phyloP scores from a whole-genome alignment of 2,329 filamentous ascomycete species.

The Teratosphaeria destructans region DNA sequence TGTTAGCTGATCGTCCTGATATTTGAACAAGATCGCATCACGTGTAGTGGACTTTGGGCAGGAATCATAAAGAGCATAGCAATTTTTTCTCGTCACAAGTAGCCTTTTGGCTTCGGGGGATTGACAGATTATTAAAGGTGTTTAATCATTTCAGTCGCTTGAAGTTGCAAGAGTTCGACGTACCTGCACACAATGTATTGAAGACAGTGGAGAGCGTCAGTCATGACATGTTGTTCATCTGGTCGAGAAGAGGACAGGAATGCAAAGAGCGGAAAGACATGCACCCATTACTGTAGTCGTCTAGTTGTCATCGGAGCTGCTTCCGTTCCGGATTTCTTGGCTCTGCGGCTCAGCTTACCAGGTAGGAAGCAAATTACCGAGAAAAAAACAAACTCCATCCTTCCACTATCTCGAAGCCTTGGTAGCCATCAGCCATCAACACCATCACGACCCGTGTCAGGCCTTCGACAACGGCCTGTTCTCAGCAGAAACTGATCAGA shows the following conservation, averaged over 20 bases:
- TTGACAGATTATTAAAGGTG: constrained; percentile 63
- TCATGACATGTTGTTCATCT: not conserved
- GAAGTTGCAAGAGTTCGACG: not conserved
- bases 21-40: not conserved
- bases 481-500: not conserved
- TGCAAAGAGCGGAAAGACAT: not conserved
- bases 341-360: not conserved
- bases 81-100: constrained; percentile 44
- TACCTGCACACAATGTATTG: not conserved
- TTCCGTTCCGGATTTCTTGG: not conserved
- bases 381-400: not conserved
- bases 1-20: not conserved
- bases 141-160: constrained; percentile 46
- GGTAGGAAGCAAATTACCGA: not conserved
- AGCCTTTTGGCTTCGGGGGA: constrained; percentile 53
- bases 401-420: not conserved
- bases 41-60: not conserved
- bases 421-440: not conserved
- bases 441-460: not conserved
- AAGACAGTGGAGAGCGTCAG: not conserved
- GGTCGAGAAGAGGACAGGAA: not conserved
- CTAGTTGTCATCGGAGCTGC: not conserved
- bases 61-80: constrained; percentile 34
- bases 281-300: not conserved
- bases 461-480: not conserved